Percentiles rank a stretch among this genome's conserved stretches.
phyloP scores from a whole-genome alignment of 768 basidiomycete genomes.

The Amanita brunnescens region DNA sequence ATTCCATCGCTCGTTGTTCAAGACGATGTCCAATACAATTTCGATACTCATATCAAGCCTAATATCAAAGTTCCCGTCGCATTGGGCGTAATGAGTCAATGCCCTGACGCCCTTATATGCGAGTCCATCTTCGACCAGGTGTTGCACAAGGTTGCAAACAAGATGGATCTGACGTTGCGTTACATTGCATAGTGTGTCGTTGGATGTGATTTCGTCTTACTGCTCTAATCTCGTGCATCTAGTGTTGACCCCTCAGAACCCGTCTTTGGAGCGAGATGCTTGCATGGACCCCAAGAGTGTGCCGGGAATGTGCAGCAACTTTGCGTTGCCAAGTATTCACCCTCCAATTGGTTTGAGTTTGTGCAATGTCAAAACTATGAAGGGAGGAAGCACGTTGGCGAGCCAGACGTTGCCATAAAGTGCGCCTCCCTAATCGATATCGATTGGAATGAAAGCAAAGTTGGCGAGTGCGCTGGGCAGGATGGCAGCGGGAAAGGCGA shows the following conservation, averaged over 20 bases:
- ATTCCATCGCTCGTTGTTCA: not conserved
- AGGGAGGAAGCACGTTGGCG: slow-evolving; percentile 55
- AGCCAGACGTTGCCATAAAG: slow-evolving; percentile 47
- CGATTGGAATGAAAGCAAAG: slow-evolving; percentile 56
- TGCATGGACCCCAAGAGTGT: slow-evolving; percentile 78
- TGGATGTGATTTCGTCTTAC: not conserved
- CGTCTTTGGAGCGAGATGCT: slow-evolving; percentile 70
- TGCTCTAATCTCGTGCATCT: slow-evolving; percentile 5
- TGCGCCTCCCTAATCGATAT: slow-evolving; percentile 61
- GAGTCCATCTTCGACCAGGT: slow-evolving; percentile 73
- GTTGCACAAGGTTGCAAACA: slow-evolving; percentile 47
- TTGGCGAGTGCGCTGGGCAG: slow-evolving; percentile 49
- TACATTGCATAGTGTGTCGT: slow-evolving; percentile 67
- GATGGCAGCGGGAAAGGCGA: slow-evolving; percentile 53
- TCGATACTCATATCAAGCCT: not conserved
- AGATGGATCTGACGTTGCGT: slow-evolving; percentile 58
- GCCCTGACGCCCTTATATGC: slow-evolving; percentile 79
- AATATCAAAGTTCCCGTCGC: slow-evolving; percentile 38
- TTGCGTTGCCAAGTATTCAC: slow-evolving; percentile 59
- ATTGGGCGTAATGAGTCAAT: slow-evolving; percentile 45
- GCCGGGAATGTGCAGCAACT: slow-evolving; percentile 88
- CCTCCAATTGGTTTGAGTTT: slow-evolving; percentile 70
- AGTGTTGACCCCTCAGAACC: slow-evolving; percentile 56
- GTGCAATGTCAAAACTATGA: slow-evolving; percentile 73
- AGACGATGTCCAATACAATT: not conserved